Conservation (phyloP, 352 stramenopile genomes). For the Globisporangium cystogenes region DNA sequence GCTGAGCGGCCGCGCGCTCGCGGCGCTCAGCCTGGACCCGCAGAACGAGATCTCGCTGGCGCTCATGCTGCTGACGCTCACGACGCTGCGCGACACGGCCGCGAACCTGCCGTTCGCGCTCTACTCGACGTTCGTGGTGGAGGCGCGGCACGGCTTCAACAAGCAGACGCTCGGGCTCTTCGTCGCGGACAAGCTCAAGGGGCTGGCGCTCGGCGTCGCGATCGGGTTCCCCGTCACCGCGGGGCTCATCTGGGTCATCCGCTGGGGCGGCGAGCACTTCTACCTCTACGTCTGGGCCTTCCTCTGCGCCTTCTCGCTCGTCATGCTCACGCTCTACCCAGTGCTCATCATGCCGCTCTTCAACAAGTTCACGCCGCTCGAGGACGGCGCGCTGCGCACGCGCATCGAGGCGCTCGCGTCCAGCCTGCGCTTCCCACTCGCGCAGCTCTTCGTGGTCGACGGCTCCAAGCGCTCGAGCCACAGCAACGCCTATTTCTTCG, state of each 20-base stretch:
- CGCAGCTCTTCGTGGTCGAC: slow-evolving; percentile 97
- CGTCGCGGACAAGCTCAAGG: slow-evolving; percentile 94
- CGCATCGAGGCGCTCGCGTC: slow-evolving; percentile 92
- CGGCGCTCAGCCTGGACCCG: slow-evolving; percentile 42
- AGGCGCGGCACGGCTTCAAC: slow-evolving; percentile 97
- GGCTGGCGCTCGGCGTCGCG: slow-evolving; percentile 78
- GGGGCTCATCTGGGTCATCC: slow-evolving; percentile 64
- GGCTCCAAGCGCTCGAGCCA: slow-evolving; percentile 95
- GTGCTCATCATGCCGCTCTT: slow-evolving; percentile 97
- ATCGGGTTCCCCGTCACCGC: slow-evolving; percentile 69
- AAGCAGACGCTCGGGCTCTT: slow-evolving; percentile 95
- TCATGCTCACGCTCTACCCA: slow-evolving; percentile 96
- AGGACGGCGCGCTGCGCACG: slow-evolving; percentile 85
- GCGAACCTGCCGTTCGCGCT: slow-evolving; percentile 61
- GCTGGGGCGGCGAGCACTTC: slow-evolving; percentile 65
- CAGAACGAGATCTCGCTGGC: slow-evolving; percentile 84
- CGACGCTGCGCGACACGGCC: slow-evolving; percentile 53
- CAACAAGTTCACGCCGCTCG: slow-evolving; percentile 93
- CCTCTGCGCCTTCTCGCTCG: slow-evolving; percentile 89
- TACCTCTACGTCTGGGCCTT: slow-evolving; percentile 96
- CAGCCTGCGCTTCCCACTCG: slow-evolving; percentile 92
- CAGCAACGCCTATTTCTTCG: slow-evolving; percentile 88
- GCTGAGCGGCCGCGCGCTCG: slow-evolving; percentile 53
- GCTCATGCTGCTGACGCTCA: slow-evolving; percentile 66
- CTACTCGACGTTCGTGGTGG: slow-evolving; percentile 97